Evolutionary conservation across 2,329 filamentous ascomycete species (phyloP), one percentile per base, ranked within the genome.

Genomic region (Fusarium sp.): DNA sequence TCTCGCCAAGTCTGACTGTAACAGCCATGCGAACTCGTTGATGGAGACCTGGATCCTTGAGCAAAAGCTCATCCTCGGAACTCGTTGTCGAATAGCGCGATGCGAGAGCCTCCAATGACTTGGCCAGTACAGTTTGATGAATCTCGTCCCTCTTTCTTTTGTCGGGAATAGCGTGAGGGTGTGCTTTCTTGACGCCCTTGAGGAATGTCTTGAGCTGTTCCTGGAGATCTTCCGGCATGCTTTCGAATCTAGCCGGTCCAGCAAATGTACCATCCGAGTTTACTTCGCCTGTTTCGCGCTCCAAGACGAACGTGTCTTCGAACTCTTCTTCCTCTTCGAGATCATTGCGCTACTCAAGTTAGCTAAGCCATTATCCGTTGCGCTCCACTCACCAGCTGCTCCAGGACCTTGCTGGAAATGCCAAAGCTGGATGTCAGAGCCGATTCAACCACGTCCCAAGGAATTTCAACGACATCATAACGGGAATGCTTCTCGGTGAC

Each of bases 401-500:
- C 79, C 72, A 85, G 79, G 2, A 81, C 73, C 14, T 77, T 70
- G 4, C 77, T 75, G 2, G 81, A 77, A 18, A 83, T 63, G 3
- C 76, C 74, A 46, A 87, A 77, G 18, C 80, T 74, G 13, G 78
- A 73, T 18, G 78, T 77, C 36, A 85, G 72, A 9, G 85, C 80
- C 1, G 80, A 78, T 43, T 86, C 79, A 22, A 95, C 83, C 10
- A 88, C 73, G 0, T 84, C 81, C 81, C 91, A 88, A 0, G 91
- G 84, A 34, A 97, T 80, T 77, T 98, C 95, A 1, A 93, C 91
- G 1, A 97, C 93, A 72, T 97, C 94, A 78, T 94, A 94, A 40
- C 90, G 85, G 11, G 89, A 82, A 73, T 97, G 95, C 69, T 90
- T 91, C 28, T 87, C 81, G 0, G 93, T 95, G n/a, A 94, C 89